These are phyloP conservation scores for Diaporthe sp. DNA, from an alignment of 2,329 filamentous ascomycete species.

Conservation along the genomic window DNA sequence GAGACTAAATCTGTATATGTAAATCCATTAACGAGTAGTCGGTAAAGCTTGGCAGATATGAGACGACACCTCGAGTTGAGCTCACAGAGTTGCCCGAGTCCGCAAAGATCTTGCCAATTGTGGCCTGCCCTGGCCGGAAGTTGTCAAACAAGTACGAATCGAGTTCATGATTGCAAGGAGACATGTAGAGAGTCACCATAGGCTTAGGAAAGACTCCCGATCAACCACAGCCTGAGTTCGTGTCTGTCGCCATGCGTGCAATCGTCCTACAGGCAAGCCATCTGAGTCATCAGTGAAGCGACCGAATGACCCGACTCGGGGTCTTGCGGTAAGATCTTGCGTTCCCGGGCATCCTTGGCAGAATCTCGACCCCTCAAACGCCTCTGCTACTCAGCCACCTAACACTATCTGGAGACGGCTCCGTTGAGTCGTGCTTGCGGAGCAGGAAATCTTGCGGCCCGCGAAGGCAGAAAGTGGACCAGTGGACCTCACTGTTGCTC, in stretches of 20 bases:
- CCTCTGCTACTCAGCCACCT: slow-evolving; percentile 11
- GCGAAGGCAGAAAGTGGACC: slow-evolving; percentile 9
- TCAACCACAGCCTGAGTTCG: neutral
- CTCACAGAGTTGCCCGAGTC: neutral
- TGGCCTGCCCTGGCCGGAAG: neutral
- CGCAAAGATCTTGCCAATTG: neutral
- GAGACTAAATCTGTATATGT: neutral
- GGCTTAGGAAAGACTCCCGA: neutral
- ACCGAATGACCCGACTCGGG: slow-evolving; percentile 9
- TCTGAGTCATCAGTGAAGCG: slow-evolving; percentile 2
- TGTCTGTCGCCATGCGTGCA: neutral
- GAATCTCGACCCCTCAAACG: slow-evolving; percentile 3
- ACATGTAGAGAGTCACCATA: neutral
- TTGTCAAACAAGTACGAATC: neutral
- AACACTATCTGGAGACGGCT: neutral
- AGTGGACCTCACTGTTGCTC: neutral
- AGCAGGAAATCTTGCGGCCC: slow-evolving; percentile 11
- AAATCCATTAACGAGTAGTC: neutral
- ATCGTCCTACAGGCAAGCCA: neutral
- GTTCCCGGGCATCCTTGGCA: slow-evolving; percentile 13
- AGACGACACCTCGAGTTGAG: neutral
- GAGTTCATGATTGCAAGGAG: neutral
- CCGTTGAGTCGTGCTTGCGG: slow-evolving; percentile 15
- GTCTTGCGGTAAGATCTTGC: neutral
- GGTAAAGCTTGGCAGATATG: slow-evolving; percentile 13